Base-by-base conservation (phyloP, 768 basidiomycete genomes). In the Mycena capillaripes region DNA sequence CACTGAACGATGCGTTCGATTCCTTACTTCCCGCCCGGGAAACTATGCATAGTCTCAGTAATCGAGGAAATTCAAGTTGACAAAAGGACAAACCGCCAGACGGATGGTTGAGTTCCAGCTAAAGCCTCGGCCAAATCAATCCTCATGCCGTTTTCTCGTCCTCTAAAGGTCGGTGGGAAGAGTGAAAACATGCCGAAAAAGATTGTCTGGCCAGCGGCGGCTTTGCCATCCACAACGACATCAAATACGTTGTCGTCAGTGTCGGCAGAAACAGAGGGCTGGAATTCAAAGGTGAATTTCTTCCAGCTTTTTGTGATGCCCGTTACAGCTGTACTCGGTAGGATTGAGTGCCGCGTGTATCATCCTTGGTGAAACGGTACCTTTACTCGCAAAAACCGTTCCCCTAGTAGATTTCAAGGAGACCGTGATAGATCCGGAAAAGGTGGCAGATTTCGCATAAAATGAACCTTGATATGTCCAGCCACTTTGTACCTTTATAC, bases 111-210 rank as follows among this genome's bases (percentile, higher is more conserved):
- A 83, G 80, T 82, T 1, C 70, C 80, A 53, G 79, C 80, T 63
- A 84, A 52, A 0, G 89, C 81, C 67, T 87, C 84, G 9, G 90
- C 90, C 46, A 92, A 79, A 75, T 92, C 91, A 29, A 88, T 84
- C 50, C 90, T 83, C 84, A 91, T 84, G 0, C 91, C 91, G 78
- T 92, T 91, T 66, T 81, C 76, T 62, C 89, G 81, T 46, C 82
- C 81, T 75, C 87, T 89, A 82, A 89, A 91, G 3, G 90, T 92
- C 12, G 90, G 90, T 1, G 91, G 91, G 77, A 92, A 91, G 53
- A 92, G 81, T 3, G 87, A 88, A 75, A 91, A 87, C 84, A 91
- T 82, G 8, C 86, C 86, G 65, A 91, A 90, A 73, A 86, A 75
- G 53, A 92, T 81, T 0, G 84, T 87, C 62, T 82, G 78, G 14